Evolutionary conservation across 306 rosid species (phyloP).

Genomic region (Prunus davidiana): DNA sequence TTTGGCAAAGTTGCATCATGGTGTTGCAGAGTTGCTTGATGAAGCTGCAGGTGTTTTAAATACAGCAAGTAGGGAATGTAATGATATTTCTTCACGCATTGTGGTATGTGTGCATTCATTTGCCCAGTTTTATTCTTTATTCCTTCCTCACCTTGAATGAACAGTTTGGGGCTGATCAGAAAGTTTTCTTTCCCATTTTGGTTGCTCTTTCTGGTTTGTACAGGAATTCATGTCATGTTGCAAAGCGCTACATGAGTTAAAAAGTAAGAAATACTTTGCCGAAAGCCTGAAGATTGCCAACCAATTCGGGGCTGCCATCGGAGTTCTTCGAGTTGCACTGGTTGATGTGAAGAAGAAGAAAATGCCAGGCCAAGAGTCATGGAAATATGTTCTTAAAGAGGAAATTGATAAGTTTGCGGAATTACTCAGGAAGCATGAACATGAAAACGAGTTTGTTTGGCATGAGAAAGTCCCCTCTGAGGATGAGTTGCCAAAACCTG

Average conservation of each 20-base stretch:
- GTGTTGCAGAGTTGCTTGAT: constrained; percentile 60
- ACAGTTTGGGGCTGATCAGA: neutral
- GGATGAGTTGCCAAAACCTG: constrained; percentile 42
- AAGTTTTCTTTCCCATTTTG: neutral
- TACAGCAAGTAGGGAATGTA: constrained; percentile 33
- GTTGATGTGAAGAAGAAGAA: constrained; percentile 31
- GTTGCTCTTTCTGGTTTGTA: constrained; percentile 13
- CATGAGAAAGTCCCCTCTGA: constrained; percentile 46
- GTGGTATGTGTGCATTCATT: constrained; percentile 38
- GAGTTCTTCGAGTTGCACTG: constrained; percentile 51
- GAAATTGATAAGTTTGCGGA: constrained; percentile 49
- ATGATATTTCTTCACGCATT: constrained; percentile 44
- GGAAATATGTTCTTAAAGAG: constrained; percentile 43
- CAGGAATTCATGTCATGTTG: constrained; percentile 63
- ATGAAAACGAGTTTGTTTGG: constrained; percentile 76
- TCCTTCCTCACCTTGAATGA: neutral
- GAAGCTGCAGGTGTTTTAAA: constrained; percentile 44
- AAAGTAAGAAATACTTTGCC: constrained; percentile 48
- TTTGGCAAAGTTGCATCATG: constrained; percentile 71
- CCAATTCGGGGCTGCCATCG: constrained; percentile 59
- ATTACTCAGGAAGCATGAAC: constrained; percentile 52
- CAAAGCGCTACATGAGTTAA: constrained; percentile 58
- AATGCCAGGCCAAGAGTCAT: constrained; percentile 40
- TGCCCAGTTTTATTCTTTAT: neutral
- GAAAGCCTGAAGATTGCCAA: constrained; percentile 46